Evolutionary conservation across 352 stramenopile genomes (phyloP).

Genomic region (Pythium oligandrum): DNA sequence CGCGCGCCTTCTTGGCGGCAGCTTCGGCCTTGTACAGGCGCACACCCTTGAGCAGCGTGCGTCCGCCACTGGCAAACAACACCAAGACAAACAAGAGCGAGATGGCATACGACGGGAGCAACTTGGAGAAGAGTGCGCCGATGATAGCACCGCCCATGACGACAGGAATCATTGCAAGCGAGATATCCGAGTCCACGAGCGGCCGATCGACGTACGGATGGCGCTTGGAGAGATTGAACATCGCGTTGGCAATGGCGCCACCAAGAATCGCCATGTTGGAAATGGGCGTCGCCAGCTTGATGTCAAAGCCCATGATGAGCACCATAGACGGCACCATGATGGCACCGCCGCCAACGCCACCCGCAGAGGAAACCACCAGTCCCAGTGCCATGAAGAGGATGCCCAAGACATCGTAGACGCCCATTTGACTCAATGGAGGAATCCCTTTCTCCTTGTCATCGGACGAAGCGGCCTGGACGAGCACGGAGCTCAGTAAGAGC

Average conservation of each 20-base stretch:
- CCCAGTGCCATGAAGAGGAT: background rate
- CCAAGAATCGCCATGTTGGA: constrained; percentile 9
- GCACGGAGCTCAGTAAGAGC: too few species aligned
- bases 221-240: constrained; percentile 7
- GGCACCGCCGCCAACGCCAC: constrained; percentile 3
- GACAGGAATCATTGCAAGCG: constrained; percentile 5
- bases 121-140: constrained; percentile 7
- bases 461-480: too few species aligned
- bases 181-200: constrained; percentile 6
- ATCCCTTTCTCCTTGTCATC: too few species aligned
- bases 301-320: constrained; percentile 8
- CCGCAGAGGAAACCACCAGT: background rate
- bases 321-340: constrained; percentile 8
- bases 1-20: background rate
- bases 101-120: constrained; percentile 6
- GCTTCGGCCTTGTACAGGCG: constrained; percentile 1
- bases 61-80: background rate
- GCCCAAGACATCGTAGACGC: background rate
- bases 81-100: constrained; percentile 7
- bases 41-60: constrained; percentile 1
- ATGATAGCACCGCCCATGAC: constrained; percentile 8
- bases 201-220: constrained; percentile 5
- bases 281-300: constrained; percentile 7
- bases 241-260: constrained; percentile 8
- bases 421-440: too few species aligned